Evolutionary conservation across 1,139 yeast genomes (phyloP).

Genomic region (Suhomyces wounanorum): DNA sequence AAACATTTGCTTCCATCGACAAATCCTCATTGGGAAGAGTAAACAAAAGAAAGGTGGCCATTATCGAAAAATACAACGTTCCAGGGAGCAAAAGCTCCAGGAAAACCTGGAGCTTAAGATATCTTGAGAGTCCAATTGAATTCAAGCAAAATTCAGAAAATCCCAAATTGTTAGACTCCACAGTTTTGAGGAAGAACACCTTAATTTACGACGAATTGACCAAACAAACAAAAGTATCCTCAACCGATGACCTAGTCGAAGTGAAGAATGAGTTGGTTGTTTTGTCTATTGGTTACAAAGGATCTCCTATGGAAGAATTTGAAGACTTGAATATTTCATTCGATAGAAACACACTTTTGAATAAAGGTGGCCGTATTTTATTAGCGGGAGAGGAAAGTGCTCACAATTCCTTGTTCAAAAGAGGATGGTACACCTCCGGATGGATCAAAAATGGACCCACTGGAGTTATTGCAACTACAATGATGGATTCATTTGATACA

Average conservation of each 20-base stretch:
- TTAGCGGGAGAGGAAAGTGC: conserved; percentile 24
- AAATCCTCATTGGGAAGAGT: conserved; percentile 58
- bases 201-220: conserved; percentile 37
- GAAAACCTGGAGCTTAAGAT: conserved; percentile 70
- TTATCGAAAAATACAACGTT: conserved; percentile 57
- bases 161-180: conserved; percentile 35
- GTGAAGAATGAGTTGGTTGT: conserved; percentile 69
- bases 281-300: conserved; percentile 82
- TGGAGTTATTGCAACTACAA: conserved; percentile 91
- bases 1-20: conserved; percentile 42
- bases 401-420: conserved; percentile 25
- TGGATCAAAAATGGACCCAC: conserved; percentile 90
- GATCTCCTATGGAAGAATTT: conserved; percentile 62
- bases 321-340: conserved; percentile 56
- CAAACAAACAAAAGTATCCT: conserved; percentile 37
- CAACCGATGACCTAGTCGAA: conserved; percentile 40
- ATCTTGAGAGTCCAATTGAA: conserved; percentile 64
- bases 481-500: conserved; percentile 80
- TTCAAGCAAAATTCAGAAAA: conserved; percentile 38
- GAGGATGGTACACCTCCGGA: conserved; percentile 80
- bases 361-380: conserved; percentile 60
- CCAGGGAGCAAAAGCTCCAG: conserved; percentile 18
- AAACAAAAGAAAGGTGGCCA: conserved; percentile 65
- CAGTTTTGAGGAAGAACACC: conserved; percentile 51
- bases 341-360: conserved; percentile 61